Evolutionary conservation across 2,329 filamentous ascomycete species (phyloP).

Genomic region (Aureobasidium sp.): DNA sequence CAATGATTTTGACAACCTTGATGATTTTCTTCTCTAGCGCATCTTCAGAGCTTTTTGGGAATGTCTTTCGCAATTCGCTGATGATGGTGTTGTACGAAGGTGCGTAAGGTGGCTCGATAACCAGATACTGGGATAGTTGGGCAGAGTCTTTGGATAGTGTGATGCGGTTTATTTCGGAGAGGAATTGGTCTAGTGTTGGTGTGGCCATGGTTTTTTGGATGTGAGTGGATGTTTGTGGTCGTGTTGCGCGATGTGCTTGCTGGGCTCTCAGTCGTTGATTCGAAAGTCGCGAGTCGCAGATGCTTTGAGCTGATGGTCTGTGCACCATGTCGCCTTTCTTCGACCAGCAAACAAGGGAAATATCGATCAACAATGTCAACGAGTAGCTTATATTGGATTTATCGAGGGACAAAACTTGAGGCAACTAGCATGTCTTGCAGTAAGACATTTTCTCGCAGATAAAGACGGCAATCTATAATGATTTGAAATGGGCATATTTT

Average conservation of each 20-base stretch:
- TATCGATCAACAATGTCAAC: not conserved
- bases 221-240: not conserved
- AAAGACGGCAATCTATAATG: not conserved
- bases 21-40: constrained; percentile 56
- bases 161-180: constrained; percentile 54
- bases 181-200: constrained; percentile 62
- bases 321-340: not conserved
- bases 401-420: too few species aligned
- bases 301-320: not conserved
- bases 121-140: constrained; percentile 60
- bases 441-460: not conserved
- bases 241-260: not conserved
- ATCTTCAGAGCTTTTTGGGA: constrained; percentile 33
- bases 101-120: constrained; percentile 64
- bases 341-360: not conserved
- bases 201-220: constrained; percentile 14
- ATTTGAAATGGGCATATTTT: not conserved
- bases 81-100: constrained; percentile 61
- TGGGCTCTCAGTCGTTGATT: not conserved
- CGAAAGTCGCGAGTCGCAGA: not conserved
- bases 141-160: constrained; percentile 57
- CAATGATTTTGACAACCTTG: constrained; percentile 56
- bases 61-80: constrained; percentile 55
- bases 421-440: not conserved
- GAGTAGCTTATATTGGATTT: not conserved